Evolutionary conservation across 805 yeast genomes (phyloP), one percentile per base, ranked within the genome.

Genomic region (Sugiyamaella marilandica): DNA sequence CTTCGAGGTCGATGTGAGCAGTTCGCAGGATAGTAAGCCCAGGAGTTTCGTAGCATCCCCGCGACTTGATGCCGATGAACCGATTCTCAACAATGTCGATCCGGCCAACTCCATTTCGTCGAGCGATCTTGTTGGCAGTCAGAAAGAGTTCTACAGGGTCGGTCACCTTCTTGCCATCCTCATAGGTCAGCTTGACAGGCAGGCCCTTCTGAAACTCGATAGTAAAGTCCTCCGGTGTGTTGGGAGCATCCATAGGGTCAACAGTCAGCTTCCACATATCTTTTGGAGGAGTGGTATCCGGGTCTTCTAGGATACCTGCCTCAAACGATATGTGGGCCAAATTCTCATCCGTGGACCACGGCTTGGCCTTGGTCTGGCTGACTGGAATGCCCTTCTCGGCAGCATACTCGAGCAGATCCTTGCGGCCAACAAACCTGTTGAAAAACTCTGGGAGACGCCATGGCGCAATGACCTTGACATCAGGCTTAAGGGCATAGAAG

Each of bases 291-390:
- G 99, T 94, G 64, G 92, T 84, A 73, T 94, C 87, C 69, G 99
- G 99, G 76, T 94, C 96, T 77, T 94, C 99, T 67, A 94, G 82
- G 63, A 94, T 94, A 75, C 99, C 99, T 59, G 99, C 99, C 79
- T 94, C 99, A 72, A 87, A 94, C 37, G 98, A 92, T 72, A 94
- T 94, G 75, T 94, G 99, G 45, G 98, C 99, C 83, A 92, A 77
- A 81, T 94, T 94, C 78, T 94, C 99, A 72, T 94, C 99, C 54
- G 99, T 94, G 35, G 98, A 91, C 99, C 99, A 94, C 64, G 99
- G 99, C 79, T 94, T 94, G 60, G 98, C 89, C 74, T 90, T 90
- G 62, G 99, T 94, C 78, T 94, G 99, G 47, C 95, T 78, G 54
- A 94, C 99, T 59, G 95, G 96, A 62, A 94, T 94, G 64, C 80